These are phyloP conservation scores for Entomortierella chlamydospora DNA, from an alignment of 192 early-diverging fungal species.

Conservation along the genomic window DNA sequence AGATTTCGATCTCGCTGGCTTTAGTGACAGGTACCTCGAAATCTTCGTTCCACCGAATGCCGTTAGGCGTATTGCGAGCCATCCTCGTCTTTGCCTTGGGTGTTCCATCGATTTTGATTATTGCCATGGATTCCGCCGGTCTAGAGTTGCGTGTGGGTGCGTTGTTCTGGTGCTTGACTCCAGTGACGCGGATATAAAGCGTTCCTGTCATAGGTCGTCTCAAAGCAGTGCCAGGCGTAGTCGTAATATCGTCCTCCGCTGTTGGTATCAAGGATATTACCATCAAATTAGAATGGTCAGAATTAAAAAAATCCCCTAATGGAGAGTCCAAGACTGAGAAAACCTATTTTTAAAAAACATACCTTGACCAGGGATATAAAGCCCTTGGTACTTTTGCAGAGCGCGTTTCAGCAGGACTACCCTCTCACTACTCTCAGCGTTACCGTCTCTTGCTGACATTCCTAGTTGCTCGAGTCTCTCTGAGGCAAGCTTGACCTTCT, in stretches of 20 bases:
- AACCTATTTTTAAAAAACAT: too few relatives aligned
- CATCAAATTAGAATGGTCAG: too few relatives aligned
- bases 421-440: conserved; percentile 76
- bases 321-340: too few relatives aligned
- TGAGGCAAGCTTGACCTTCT: conserved; percentile 86
- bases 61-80: conserved; percentile 59
- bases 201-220: conserved; percentile 80
- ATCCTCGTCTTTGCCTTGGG: conserved; percentile 78
- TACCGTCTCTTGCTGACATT: conserved; percentile 64
- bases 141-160: conserved; percentile 67
- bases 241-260: conserved; percentile 48
- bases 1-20: conserved; percentile 93
- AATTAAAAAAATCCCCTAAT: too few relatives aligned
- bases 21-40: conserved; percentile 92
- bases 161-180: conserved; percentile 68
- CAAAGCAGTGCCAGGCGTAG: conserved; percentile 64
- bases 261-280: too few relatives aligned
- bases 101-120: conserved; percentile 87
- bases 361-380: conserved; percentile 85
- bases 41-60: conserved; percentile 85
- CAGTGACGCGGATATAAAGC: conserved; percentile 72
- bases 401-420: conserved; percentile 76
- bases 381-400: conserved; percentile 85
- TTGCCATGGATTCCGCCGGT: conserved; percentile 77
- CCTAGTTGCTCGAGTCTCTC: conserved; percentile 71